Percentiles rank a stretch among this genome's conserved stretches.
Evolutionary conservation across 805 yeast genomes (phyloP).

Genomic region (Pachysolen tannophilus): DNA sequence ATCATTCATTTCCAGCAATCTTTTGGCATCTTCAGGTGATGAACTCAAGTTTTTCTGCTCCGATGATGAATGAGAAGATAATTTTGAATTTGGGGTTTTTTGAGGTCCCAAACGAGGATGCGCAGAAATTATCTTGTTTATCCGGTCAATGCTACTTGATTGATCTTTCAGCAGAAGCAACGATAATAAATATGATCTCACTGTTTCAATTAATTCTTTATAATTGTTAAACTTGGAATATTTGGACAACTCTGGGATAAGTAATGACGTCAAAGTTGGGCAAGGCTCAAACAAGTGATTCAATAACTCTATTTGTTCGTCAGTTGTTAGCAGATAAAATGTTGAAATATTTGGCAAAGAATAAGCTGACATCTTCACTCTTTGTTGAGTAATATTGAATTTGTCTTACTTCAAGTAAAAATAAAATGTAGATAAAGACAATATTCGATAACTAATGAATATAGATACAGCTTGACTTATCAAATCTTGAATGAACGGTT

Average conservation of each 20-base stretch:
- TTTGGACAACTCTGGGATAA: constrained; percentile 21
- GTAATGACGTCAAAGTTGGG: constrained; percentile 30
- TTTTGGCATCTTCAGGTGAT: constrained; percentile 38
- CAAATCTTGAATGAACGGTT: too few species aligned
- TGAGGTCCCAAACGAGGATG: constrained; percentile 85
- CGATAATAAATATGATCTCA: constrained; percentile 29
- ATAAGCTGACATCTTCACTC: too few species aligned
- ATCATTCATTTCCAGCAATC: constrained; percentile 46
- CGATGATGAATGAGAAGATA: constrained; percentile 56
- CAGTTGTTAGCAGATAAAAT: constrained; percentile 15
- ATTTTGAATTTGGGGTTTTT: constrained; percentile 24
- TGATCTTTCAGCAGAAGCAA: too few species aligned
- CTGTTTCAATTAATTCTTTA: constrained; percentile 34
- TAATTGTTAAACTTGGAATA: constrained; percentile 17
- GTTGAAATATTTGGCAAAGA: constrained; percentile 23
- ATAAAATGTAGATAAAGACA: too few species aligned
- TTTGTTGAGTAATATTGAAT: too few species aligned
- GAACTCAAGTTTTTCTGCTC: constrained; percentile 65
- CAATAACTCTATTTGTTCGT: constrained; percentile 30
- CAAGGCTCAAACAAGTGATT: constrained; percentile 64
- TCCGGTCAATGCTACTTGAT: not conserved
- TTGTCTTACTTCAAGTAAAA: too few species aligned
- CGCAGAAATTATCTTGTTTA: constrained; percentile 62
- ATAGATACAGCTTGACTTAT: too few species aligned
- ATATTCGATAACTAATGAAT: too few species aligned